These are phyloP conservation scores for Kodamaea suecica DNA, from an alignment of 1,139 yeast genomes.

Conservation along the genomic window DNA sequence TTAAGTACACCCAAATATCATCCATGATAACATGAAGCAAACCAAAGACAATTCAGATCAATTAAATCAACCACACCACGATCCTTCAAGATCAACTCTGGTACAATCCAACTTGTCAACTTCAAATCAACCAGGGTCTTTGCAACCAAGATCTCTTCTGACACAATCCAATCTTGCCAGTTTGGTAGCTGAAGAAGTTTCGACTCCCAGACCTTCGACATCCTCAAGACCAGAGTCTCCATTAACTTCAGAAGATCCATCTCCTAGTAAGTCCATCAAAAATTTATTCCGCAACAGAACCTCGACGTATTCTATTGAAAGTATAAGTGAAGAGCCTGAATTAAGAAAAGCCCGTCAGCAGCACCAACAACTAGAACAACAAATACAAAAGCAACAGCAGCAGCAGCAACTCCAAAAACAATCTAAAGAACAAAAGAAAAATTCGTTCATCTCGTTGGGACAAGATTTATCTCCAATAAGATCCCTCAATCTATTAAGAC, in stretches of 20 bases:
- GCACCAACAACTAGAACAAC: slow-evolving; percentile 2
- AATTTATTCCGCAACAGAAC: slow-evolving; percentile 25
- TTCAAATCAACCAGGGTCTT: slow-evolving; percentile 1
- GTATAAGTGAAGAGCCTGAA: slow-evolving; percentile 27
- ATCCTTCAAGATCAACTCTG: neutral
- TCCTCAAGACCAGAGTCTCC: slow-evolving; percentile 3
- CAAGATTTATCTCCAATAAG: slow-evolving; percentile 10
- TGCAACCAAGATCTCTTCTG: slow-evolving; percentile 1
- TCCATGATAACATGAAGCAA: slow-evolving; percentile 3
- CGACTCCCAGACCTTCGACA: slow-evolving; percentile 4
- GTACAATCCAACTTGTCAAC: slow-evolving; percentile 5
- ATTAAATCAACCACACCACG: slow-evolving; percentile 2
- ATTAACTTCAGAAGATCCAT: slow-evolving; percentile 14
- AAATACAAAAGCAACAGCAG: slow-evolving; percentile 2
- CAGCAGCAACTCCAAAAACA: neutral
- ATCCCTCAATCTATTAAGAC: slow-evolving; percentile 17
- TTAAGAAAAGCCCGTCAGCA: slow-evolving; percentile 7
- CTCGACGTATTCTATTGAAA: slow-evolving; percentile 28
- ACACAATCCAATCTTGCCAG: slow-evolving; percentile 5
- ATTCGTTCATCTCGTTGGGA: slow-evolving; percentile 9
- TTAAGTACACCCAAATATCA: too few species aligned
- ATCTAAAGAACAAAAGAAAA: slow-evolving; percentile 5
- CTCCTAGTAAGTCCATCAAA: slow-evolving; percentile 30
- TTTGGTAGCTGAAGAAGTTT: neutral
- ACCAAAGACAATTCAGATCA: slow-evolving; percentile 5